Evolutionary conservation across 106 monocot genomes (phyloP), one percentile per base, ranked within the genome.

Genomic region (Dendrobium chrysotoxum): DNA sequence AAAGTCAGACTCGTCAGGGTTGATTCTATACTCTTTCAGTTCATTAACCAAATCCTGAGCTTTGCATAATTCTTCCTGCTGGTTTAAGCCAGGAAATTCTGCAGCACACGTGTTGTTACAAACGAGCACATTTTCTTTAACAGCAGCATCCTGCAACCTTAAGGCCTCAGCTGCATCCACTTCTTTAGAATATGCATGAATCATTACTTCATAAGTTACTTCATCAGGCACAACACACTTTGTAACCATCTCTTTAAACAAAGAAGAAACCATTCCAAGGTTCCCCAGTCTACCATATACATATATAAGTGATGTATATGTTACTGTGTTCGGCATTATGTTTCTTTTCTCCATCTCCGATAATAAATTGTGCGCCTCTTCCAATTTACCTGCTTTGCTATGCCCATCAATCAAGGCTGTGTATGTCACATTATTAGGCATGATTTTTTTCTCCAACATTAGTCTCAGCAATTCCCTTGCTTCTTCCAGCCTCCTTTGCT

Each of bases 251-350:
- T 90, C 94, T 72, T 87, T 80, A 81, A 87, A 95, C 44, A 95
- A 79, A 42, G 80, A 54, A 79, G 82, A 82, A 76, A 86, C 92
- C 50, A 86, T 81, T 25, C 4, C 72, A 50, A 75, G 74, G 79
- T 88, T 85, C 46, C 90, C 86, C 42, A 45, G 23, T 45, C 71
- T 82, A 61, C 81, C 83, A 78, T 90, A 84, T 1, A 83, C 93
- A 84, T 82, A 80, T 41, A 90, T 88, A 72, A 88, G 86, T 53
- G 90, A 86, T 61, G 93, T 93, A 77, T 90, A 93, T 12, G 90
- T 88, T 44, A 88, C 39, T 16, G 75, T 46, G 65, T 88, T 90
- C 38, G 93, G 86, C 55, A 75, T 67, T 8, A 90, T 55, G 25
- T 82, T 86, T 54, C 80, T 87, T 64, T 91, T 81, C 79, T 92